Percentiles rank a stretch among this genome's conserved stretches.
These are phyloP conservation scores for Hura crepitans DNA, from an alignment of 441 rosid species.

Conservation along the genomic window DNA sequence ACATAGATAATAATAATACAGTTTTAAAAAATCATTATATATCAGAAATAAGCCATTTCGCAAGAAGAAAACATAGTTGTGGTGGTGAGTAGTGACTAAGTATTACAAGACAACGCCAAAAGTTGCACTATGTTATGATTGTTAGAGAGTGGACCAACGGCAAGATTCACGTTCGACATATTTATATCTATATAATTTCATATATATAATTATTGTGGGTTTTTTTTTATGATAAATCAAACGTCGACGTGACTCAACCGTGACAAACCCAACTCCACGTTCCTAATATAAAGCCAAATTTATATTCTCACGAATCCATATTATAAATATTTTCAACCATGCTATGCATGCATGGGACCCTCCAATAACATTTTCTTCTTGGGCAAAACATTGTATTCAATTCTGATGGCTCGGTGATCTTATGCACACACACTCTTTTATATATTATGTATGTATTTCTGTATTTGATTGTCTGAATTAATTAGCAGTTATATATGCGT, in stretches of 20 bases:
- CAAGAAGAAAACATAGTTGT: background rate
- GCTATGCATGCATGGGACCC: conserved; percentile 28
- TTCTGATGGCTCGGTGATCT: background rate
- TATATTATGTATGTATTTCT: too few relatives aligned
- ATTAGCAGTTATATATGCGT: too few relatives aligned
- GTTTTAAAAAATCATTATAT: background rate
- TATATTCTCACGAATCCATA: conserved; percentile 11
- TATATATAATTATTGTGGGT: background rate
- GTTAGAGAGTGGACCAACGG: conserved; percentile 6
- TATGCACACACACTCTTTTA: too few relatives aligned
- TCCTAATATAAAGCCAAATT: conserved; percentile 19
- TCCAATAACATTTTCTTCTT: background rate
- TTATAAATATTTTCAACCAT: conserved; percentile 5
- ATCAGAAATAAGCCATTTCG: conserved; percentile 15
- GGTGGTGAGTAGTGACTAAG: background rate
- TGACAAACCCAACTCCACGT: conserved; percentile 35
- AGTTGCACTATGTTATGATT: background rate
- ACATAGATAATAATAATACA: too few relatives aligned
- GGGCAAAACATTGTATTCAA: too few relatives aligned
- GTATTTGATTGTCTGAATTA: too few relatives aligned
- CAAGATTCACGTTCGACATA: conserved; percentile 13
- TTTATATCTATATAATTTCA: background rate
- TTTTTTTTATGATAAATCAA: conserved; percentile 26
- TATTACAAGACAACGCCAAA: too few relatives aligned
- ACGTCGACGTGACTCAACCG: conserved; percentile 61